Evolutionary conservation across 306 rosid species (phyloP).

Genomic region (Nissolia schottii): DNA sequence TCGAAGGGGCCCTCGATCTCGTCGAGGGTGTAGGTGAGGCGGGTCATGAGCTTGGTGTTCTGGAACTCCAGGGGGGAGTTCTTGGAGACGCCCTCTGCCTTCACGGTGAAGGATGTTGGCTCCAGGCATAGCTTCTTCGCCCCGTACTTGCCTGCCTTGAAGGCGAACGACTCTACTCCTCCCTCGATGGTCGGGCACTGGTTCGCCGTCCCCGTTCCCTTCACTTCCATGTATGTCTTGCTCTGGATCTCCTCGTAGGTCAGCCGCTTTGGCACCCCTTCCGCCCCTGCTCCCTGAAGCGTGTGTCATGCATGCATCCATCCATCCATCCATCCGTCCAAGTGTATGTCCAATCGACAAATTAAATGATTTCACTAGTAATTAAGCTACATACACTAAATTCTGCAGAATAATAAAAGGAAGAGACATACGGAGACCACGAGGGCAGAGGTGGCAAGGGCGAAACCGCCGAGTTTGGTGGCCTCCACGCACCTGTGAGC

Average conservation of each 20-base stretch:
- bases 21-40: conserved; percentile 88
- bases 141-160: conserved; percentile 80
- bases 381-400: too few relatives aligned
- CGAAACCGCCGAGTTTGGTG: conserved; percentile 84
- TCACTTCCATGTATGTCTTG: conserved; percentile 90
- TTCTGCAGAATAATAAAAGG: neutral
- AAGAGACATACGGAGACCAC: conserved; percentile 72
- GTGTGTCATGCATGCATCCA: too few relatives aligned
- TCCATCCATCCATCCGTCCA: too few relatives aligned
- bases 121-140: conserved; percentile 80
- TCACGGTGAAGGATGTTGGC: conserved; percentile 96
- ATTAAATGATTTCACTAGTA: too few relatives aligned
- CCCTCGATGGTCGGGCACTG: conserved; percentile 95
- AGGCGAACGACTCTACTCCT: conserved; percentile 67
- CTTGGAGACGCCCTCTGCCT: conserved; percentile 83
- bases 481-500: conserved; percentile 71
- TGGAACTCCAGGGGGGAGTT: conserved; percentile 83
- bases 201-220: conserved; percentile 93
- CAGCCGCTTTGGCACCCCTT: conserved; percentile 79
- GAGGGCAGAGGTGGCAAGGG: conserved; percentile 97
- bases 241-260: conserved; percentile 94
- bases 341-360: too few relatives aligned
- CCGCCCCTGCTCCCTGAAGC: conserved; percentile 93
- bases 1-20: conserved; percentile 96
- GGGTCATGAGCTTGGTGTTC: conserved; percentile 98